These are phyloP conservation scores for Trichoderma pleuroti DNA, from an alignment of 2,329 filamentous ascomycete species.

Conservation along the genomic window DNA sequence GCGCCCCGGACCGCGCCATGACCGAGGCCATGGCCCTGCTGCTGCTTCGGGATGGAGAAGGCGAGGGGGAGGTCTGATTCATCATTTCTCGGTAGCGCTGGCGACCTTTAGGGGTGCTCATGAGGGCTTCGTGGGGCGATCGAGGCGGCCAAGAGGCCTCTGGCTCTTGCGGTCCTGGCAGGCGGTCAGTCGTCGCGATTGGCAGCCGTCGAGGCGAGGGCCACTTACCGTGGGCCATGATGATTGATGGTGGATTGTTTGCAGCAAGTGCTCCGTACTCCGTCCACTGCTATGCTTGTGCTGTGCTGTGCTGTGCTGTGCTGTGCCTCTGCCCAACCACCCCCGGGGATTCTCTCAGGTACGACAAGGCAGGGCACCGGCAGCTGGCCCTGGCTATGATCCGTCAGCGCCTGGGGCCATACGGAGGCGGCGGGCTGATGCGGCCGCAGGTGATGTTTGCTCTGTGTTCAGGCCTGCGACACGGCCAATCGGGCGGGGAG, in stretches of 20 bases:
- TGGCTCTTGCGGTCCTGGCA: constrained; percentile 29
- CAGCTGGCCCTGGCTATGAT: constrained; percentile 19
- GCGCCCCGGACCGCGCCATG: constrained; percentile 32
- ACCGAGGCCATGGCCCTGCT: constrained; percentile 14
- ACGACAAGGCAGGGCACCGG: constrained; percentile 18
- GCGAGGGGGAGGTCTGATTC: constrained; percentile 63
- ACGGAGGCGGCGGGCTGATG: constrained; percentile 7
- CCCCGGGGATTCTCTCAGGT: constrained; percentile 2
- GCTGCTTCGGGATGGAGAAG: constrained; percentile 50
- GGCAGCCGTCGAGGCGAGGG: neutral
- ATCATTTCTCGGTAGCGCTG: constrained; percentile 67
- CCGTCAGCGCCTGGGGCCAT: constrained; percentile 13
- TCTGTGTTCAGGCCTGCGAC: neutral
- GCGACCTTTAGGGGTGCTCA: constrained; percentile 73
- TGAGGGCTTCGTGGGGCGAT: constrained; percentile 61
- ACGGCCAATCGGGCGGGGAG: neutral
- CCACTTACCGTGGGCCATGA: constrained; percentile 20
- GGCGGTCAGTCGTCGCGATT: constrained; percentile 15
- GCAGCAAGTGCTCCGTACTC: neutral
- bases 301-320: neutral
- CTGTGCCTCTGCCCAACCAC: constrained; percentile 13
- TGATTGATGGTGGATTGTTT: constrained; percentile 6
- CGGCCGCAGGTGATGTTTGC: constrained; percentile 6
- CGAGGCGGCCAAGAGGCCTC: constrained; percentile 63
- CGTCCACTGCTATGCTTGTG: neutral